A percentile compares a stretch with the other conserved stretches of the same genome.
Conservation (phyloP, 2,329 filamentous ascomycete genomes). For the Fusarium transvaalense region DNA sequence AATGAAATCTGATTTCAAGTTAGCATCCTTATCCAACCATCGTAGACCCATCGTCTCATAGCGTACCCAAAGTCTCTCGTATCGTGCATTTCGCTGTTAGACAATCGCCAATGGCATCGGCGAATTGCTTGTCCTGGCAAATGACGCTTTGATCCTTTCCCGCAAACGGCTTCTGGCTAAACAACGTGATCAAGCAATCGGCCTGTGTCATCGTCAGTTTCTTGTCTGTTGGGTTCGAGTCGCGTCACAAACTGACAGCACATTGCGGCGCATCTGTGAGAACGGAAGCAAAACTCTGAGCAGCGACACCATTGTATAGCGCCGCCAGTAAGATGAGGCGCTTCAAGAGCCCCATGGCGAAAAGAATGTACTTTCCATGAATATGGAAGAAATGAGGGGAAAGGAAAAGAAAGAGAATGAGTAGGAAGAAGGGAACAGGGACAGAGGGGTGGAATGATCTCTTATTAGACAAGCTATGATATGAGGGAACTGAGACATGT, state of each 20-base stretch:
- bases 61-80: constrained; percentile 10
- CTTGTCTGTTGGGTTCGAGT: not conserved
- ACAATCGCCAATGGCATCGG: constrained; percentile 1
- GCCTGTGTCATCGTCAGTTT: not conserved
- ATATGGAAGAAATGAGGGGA: not conserved
- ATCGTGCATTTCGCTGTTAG: constrained; percentile 8
- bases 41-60: accelerated
- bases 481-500: not conserved
- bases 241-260: not conserved
- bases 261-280: not conserved
- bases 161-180: not conserved
- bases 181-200: not conserved
- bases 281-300: not conserved
- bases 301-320: not conserved
- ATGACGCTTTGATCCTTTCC: not conserved
- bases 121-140: constrained; percentile 1
- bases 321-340: not conserved
- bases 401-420: not conserved
- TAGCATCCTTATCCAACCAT: accelerated
- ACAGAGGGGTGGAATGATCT: not conserved
- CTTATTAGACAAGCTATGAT: not conserved
- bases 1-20: constrained; percentile 12
- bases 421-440: not conserved
- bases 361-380: not conserved
- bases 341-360: not conserved